Evolutionary conservation across 2,329 filamentous ascomycete genomes (phyloP).

Genomic region (Fusarium sp.): DNA sequence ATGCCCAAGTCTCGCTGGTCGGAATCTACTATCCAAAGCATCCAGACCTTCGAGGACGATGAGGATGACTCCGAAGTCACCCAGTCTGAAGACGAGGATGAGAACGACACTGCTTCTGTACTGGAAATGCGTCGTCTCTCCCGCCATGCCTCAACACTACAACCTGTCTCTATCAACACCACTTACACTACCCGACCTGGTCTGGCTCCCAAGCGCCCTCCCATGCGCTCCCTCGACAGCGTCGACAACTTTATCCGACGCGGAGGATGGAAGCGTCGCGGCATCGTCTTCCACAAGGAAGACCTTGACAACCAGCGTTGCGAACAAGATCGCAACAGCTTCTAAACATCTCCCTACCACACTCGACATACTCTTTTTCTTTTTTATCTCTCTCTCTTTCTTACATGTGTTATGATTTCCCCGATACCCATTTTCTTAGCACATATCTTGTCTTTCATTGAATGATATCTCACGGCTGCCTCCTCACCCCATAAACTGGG

Average conservation of each 20-base stretch:
- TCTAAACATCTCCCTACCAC: slow-evolving; percentile 25
- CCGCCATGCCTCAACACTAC: slow-evolving; percentile 41
- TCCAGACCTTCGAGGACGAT: slow-evolving; percentile 45
- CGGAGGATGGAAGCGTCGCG: slow-evolving; percentile 60
- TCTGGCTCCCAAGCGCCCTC: slow-evolving; percentile 52
- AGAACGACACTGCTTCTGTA: slow-evolving; percentile 40
- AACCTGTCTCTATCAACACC: slow-evolving; percentile 53
- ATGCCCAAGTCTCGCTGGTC: slow-evolving; percentile 58
- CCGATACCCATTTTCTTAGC: slow-evolving; percentile 44
- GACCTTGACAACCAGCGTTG: slow-evolving; percentile 49
- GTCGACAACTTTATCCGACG: slow-evolving; percentile 60
- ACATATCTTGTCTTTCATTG: slow-evolving; percentile 28
- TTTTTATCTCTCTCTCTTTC: slow-evolving; percentile 7
- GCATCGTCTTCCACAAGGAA: slow-evolving; percentile 57
- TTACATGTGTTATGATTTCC: slow-evolving; percentile 41
- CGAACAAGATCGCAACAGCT: slow-evolving; percentile 44
- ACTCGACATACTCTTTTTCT: slow-evolving; percentile 13
- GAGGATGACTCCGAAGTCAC: slow-evolving; percentile 41
- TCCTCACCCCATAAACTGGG: slow-evolving; percentile 15
- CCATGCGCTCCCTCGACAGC: slow-evolving; percentile 55
- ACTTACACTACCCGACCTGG: slow-evolving; percentile 48
- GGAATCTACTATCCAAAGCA: slow-evolving; percentile 57
- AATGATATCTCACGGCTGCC: slow-evolving; percentile 29
- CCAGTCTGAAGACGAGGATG: slow-evolving; percentile 44
- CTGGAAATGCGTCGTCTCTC: slow-evolving; percentile 48